These are phyloP conservation scores for Marsdenia floribunda DNA, from an alignment of 257 asterid species.

Conservation along the genomic window DNA sequence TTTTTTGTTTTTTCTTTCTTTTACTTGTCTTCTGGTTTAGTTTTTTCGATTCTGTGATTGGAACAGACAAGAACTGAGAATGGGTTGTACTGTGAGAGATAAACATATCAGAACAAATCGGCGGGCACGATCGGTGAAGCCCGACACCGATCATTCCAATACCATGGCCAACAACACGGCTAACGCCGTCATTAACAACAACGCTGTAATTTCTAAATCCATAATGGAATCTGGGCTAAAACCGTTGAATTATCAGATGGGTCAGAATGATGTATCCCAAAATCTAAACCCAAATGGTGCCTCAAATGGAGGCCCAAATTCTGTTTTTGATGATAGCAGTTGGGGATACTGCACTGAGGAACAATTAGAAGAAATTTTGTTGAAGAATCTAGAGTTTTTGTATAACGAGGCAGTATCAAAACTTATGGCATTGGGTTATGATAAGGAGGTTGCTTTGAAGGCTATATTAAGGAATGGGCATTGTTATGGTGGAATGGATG, in stretches of 20 bases:
- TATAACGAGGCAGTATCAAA: constrained; percentile 56
- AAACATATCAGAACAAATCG: constrained; percentile 66
- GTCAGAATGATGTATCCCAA: constrained; percentile 14
- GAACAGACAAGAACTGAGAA: constrained; percentile 20
- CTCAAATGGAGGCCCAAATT: constrained; percentile 10
- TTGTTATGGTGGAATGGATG: constrained; percentile 91
- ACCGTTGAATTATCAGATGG: constrained; percentile 22
- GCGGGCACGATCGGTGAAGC: constrained; percentile 61
- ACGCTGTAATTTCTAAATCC: constrained; percentile 23
- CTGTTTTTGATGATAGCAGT: constrained; percentile 27
- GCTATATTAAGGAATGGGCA: constrained; percentile 72
- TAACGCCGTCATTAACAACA: constrained; percentile 14
- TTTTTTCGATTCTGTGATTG: constrained; percentile 13
- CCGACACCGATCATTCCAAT: constrained; percentile 47
- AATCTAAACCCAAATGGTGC: not conserved
- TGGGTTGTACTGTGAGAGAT: constrained; percentile 69
- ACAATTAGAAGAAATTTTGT: constrained; percentile 57
- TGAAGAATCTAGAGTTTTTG: constrained; percentile 57
- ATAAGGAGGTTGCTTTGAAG: constrained; percentile 61
- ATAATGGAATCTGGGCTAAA: constrained; percentile 28
- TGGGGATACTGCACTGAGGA: constrained; percentile 45
- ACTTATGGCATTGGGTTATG: constrained; percentile 62
- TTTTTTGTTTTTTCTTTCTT: not conserved
- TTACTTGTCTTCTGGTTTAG: constrained; percentile 16
- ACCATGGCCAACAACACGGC: constrained; percentile 12